These are phyloP conservation scores for Tetracladium setigerum DNA, from an alignment of 495 filamentous ascomycete species.

Conservation along the genomic window DNA sequence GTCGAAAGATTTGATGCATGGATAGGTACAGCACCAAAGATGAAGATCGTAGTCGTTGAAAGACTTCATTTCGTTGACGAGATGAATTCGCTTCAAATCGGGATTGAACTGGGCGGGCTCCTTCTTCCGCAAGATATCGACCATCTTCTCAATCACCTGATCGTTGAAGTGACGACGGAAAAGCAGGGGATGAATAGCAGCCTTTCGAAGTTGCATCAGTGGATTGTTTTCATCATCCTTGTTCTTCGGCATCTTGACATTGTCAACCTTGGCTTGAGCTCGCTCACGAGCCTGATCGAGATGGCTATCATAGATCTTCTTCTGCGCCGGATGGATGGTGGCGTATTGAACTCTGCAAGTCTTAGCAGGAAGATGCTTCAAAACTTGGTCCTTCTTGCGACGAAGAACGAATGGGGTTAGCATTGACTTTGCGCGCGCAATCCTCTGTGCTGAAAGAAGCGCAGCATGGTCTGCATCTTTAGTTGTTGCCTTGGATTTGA, in stretches of 20 bases:
- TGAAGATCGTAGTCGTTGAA: conserved; percentile 82
- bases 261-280: conserved; percentile 25
- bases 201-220: conserved; percentile 86
- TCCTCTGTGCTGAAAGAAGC: conserved; percentile 76
- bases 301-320: conserved; percentile 59
- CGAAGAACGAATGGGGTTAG: conserved; percentile 92
- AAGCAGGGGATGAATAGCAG: conserved; percentile 86
- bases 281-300: conserved; percentile 26
- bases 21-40: conserved; percentile 60
- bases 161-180: conserved; percentile 76
- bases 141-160: conserved; percentile 65
- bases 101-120: conserved; percentile 38
- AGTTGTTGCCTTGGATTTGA: conserved; percentile 83
- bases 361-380: conserved; percentile 81
- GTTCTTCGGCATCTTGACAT: conserved; percentile 25
- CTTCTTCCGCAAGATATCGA: conserved; percentile 63
- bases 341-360: conserved; percentile 69
- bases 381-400: conserved; percentile 90
- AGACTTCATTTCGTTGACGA: conserved; percentile 62
- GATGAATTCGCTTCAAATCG: conserved; percentile 41
- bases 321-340: conserved; percentile 61
- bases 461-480: conserved; percentile 65
- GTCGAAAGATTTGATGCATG: conserved; percentile 60
- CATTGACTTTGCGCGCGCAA: conserved; percentile 80
- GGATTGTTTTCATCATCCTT: conserved; percentile 52